A percentile compares a stretch with the other conserved stretches of the same genome.
phyloP scores from a whole-genome alignment of 108 stramenopile genomes.

The Skeletonema costatum region DNA sequence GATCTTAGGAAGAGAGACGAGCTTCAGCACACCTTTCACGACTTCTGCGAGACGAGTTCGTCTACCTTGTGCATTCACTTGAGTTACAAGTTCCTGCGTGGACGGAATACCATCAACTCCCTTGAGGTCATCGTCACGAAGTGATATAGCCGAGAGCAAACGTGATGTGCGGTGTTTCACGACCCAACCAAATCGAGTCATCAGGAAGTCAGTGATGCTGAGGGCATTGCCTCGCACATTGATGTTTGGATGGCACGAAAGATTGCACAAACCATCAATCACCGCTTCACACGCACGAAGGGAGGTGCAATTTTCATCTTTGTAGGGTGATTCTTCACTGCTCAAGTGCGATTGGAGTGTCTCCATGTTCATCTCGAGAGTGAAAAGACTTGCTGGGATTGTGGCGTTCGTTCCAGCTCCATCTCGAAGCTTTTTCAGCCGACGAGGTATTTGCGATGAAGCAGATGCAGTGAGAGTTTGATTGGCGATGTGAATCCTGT shows the following conservation, averaged over 20 bases:
- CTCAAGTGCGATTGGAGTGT: constrained; percentile 11
- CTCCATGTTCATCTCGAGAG: constrained; percentile 39
- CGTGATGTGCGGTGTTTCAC: constrained; percentile 52
- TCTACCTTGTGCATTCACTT: constrained; percentile 74
- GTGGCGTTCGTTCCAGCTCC: constrained; percentile 16
- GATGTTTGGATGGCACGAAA: constrained; percentile 86
- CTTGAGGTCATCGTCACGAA: constrained; percentile 63
- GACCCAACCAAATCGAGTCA: constrained; percentile 86
- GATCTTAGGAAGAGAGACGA: constrained; percentile 61
- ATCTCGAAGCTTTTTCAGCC: constrained; percentile 51
- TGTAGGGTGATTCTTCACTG: constrained; percentile 7
- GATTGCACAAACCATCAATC: constrained; percentile 78
- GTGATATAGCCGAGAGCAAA: constrained; percentile 61
- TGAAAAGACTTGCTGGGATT: constrained; percentile 19
- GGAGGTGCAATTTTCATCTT: constrained; percentile 3
- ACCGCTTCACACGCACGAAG: constrained; percentile 76
- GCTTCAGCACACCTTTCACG: constrained; percentile 81
- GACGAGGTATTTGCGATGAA: constrained; percentile 78
- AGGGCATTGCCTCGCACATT: constrained; percentile 80
- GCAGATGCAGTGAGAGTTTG: constrained; percentile 69
- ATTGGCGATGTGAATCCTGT: constrained; percentile 67
- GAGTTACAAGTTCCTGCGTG: constrained; percentile 52
- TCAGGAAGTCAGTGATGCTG: constrained; percentile 75
- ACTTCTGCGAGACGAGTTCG: constrained; percentile 82
- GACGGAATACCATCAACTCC: constrained; percentile 77